phyloP scores from a whole-genome alignment of 257 asterid species.

The Fraxinus pennsylvanica region DNA sequence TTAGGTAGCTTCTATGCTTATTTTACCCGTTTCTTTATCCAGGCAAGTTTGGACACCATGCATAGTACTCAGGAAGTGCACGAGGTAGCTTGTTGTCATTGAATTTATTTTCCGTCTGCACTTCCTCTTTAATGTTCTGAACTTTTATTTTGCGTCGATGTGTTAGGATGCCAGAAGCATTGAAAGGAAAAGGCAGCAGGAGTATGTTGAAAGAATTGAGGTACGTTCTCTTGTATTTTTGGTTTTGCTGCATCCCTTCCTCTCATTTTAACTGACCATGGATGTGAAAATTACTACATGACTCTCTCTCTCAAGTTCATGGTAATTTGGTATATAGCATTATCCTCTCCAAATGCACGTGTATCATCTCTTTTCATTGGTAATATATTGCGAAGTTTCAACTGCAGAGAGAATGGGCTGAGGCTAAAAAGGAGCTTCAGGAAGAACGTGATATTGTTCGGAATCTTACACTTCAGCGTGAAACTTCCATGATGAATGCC shows the following conservation, averaged over 20 bases:
- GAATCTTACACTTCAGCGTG: constrained; percentile 64
- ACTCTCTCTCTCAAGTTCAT: constrained; percentile 10
- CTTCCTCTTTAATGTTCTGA: constrained; percentile 11
- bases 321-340: not conserved
- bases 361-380: constrained; percentile 19
- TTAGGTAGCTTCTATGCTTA: constrained; percentile 7
- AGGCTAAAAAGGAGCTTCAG: constrained; percentile 78
- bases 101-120: not conserved
- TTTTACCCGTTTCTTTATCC: constrained; percentile 23
- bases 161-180: constrained; percentile 73
- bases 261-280: not conserved
- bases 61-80: constrained; percentile 85
- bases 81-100: constrained; percentile 50
- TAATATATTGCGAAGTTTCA: constrained; percentile 11
- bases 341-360: not conserved
- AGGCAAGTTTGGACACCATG: constrained; percentile 86
- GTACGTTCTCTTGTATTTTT: constrained; percentile 33
- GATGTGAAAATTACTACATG: constrained; percentile 6
- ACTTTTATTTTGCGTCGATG: constrained; percentile 13
- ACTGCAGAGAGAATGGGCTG: constrained; percentile 91
- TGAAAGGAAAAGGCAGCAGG: constrained; percentile 76
- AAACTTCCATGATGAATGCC: constrained; percentile 55
- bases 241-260: not conserved
- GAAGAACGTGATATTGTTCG: constrained; percentile 77
- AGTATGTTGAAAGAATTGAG: constrained; percentile 69